Conservation (phyloP, 169 alveolate species). For the Cryptosporidium muris region DNA sequence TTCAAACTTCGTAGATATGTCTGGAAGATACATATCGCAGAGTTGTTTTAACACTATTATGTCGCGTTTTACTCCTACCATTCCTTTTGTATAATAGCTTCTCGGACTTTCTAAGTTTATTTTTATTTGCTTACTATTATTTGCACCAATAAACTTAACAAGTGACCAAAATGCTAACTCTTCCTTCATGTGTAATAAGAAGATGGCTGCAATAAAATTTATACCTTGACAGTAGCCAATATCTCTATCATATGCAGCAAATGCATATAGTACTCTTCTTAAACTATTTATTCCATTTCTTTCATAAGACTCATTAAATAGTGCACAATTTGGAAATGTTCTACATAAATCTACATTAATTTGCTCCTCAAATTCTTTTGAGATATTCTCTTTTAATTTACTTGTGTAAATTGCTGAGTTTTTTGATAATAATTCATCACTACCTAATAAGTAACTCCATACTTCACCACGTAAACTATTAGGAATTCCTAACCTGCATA, state of each 20-base stretch:
- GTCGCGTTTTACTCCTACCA: constrained; percentile 54
- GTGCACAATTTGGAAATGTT: constrained; percentile 38
- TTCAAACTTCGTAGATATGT: constrained; percentile 22
- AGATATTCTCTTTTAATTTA: constrained; percentile 4
- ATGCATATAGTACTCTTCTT: constrained; percentile 78
- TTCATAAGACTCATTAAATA: background rate
- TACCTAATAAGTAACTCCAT: constrained; percentile 59
- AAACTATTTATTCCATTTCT: constrained; percentile 18
- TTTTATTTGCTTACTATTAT: constrained; percentile 15
- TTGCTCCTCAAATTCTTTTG: constrained; percentile 33
- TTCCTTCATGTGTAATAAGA: constrained; percentile 82
- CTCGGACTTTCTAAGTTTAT: constrained; percentile 15
- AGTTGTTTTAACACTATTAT: constrained; percentile 11
- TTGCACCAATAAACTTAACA: constrained; percentile 26
- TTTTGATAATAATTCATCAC: constrained; percentile 8
- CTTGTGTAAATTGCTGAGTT: constrained; percentile 8
- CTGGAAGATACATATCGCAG: constrained; percentile 24
- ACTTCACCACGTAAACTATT: constrained; percentile 41
- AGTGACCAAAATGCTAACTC: constrained; percentile 80
- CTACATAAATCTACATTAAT: constrained; percentile 45
- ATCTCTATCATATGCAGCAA: constrained; percentile 75
- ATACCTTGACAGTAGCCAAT: constrained; percentile 85
- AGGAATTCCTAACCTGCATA: constrained; percentile 51
- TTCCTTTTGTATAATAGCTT: constrained; percentile 24
- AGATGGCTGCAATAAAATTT: constrained; percentile 81